Evolutionary conservation across 208 protist species (phyloP), one percentile per base, ranked within the genome.

Genomic region (Leptomonas pyrrhocoris): DNA sequence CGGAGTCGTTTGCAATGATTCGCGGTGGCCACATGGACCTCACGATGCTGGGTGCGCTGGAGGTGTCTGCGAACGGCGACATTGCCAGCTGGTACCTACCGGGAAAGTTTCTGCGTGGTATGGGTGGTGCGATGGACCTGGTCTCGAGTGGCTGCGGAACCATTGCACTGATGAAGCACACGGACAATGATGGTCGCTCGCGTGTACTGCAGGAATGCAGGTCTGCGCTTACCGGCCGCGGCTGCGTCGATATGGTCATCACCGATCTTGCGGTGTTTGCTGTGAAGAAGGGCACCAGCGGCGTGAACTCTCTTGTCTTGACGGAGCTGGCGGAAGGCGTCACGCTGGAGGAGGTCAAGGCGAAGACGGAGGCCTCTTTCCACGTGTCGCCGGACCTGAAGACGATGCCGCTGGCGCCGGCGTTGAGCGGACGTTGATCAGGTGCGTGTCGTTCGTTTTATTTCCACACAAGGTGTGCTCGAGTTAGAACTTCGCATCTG

Each of bases 21-120:
- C 85, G 97, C 42, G 97, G 95, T 59, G 88, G 88, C 23, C 84
- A 98, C 43, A 83, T 98, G 18, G 86, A 98, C 67, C 34, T 98
- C 18, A 97, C 97, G 21, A 93, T 99, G 58, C 68, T 98, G 23
- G 97, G 96, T 40, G 91, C 87, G 48, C 87, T 98, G 78, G 82
- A 99, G 71, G 96, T 98, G 0, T 71, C 79, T 3, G 56, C 67
- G 7, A 89, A 82, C 55, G 97, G 97, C 48, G 97, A 99, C 70
- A 67, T 99, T 1, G 97, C 97, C 42, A 98, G 96, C 89, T 98
- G 40, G 97, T 99, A 66, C 97, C 97, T 4, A 90, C n/a, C n/a
- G 92, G 18, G 97, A 97, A 62, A 88, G 97, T 73, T 94, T 98
- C 18, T 98, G 96, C 71, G n/a, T n/a, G 97, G 97, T 28, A 98